Evolutionary conservation across 331 rosid species (phyloP).

Genomic region (Malus hybrid): DNA sequence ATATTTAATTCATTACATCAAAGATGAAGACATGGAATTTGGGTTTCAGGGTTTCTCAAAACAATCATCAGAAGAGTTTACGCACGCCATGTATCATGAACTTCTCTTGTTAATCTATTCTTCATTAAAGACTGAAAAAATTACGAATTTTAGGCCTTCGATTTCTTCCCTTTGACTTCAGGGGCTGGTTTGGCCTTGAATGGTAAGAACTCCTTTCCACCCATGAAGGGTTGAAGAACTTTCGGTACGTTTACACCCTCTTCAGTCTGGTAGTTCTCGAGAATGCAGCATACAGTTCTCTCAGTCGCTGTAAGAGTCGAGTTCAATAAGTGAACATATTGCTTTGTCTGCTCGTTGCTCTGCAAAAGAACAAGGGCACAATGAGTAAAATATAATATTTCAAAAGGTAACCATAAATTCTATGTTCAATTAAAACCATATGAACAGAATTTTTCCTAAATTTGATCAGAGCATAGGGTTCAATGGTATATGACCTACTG

Average conservation of each 20-base stretch:
- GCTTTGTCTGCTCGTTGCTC: slow-evolving; percentile 80
- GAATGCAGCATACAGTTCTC: slow-evolving; percentile 92
- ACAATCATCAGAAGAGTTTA: background rate
- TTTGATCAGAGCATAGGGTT: background rate
- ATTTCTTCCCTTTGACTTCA: slow-evolving; percentile 97
- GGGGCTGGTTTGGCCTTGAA: slow-evolving; percentile 54
- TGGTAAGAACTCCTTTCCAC: slow-evolving; percentile 73
- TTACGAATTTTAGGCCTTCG: slow-evolving; percentile 64
- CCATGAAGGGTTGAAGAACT: slow-evolving; percentile 63
- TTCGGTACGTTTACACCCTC: slow-evolving; percentile 84
- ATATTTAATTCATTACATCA: background rate
- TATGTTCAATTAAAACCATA: background rate
- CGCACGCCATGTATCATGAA: background rate
- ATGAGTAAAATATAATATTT: background rate
- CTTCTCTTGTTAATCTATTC: no score
- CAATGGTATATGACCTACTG: background rate
- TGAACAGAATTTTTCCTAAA: background rate
- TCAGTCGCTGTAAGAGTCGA: slow-evolving; percentile 96
- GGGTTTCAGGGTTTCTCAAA: background rate
- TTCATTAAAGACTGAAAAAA: background rate
- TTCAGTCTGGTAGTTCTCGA: slow-evolving; percentile 88
- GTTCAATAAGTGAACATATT: slow-evolving; percentile 79
- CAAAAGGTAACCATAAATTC: background rate
- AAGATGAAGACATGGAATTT: background rate
- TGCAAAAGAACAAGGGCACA: slow-evolving; percentile 27